A percentile compares a stretch with the other conserved stretches of the same genome.
Conservation (phyloP, 1,139 yeast genomes). For the Suhomyces wounanorum region DNA sequence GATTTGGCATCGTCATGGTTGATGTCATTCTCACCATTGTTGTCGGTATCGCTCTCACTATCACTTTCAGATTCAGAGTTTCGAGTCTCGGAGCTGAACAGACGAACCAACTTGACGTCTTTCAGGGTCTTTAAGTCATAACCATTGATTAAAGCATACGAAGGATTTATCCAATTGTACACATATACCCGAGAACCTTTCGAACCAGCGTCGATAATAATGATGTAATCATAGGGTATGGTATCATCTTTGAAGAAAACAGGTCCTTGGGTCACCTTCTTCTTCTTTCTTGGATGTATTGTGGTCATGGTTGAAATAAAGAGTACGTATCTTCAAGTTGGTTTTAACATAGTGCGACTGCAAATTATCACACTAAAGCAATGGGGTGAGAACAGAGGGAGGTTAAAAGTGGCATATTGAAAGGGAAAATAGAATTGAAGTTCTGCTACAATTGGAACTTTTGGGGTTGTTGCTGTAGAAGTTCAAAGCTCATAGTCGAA, state of each 20-base stretch:
- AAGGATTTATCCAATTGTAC: constrained; percentile 65
- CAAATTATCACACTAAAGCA: background rate
- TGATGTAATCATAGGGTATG: constrained; percentile 63
- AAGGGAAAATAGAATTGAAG: background rate
- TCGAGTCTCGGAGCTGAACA: background rate
- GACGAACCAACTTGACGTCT: constrained; percentile 2
- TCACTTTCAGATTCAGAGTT: background rate
- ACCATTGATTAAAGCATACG: constrained; percentile 31
- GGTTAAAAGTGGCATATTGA: background rate
- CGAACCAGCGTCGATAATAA: constrained; percentile 82
- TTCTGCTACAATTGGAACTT: no score
- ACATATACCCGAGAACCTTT: constrained; percentile 77
- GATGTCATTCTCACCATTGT: background rate
- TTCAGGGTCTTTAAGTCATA: constrained; percentile 16
- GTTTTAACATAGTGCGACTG: background rate
- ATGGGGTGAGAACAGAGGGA: background rate
- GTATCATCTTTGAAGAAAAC: constrained; percentile 32
- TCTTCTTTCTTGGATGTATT: constrained; percentile 4
- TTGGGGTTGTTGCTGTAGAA: no score
- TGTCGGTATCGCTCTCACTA: background rate
- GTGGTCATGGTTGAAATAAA: background rate
- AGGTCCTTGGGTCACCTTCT: constrained; percentile 26
- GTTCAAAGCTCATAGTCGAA: no score
- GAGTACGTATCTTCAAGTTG: background rate
- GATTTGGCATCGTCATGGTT: background rate